Evolutionary conservation across 768 basidiomycete species (phyloP).

Genomic region (Tricholoma bakamatsutake): DNA sequence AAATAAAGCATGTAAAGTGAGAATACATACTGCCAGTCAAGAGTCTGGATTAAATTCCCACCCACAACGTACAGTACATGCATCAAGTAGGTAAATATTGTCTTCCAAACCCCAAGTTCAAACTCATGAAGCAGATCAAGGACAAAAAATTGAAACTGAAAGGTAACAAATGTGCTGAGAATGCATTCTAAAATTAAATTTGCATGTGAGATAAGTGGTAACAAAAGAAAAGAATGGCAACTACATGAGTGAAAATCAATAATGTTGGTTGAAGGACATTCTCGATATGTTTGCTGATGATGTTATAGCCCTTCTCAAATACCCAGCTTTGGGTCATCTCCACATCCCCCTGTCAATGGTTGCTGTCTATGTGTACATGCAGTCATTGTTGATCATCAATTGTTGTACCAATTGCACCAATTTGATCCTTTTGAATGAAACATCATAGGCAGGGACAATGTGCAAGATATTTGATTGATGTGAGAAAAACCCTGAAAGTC

Average conservation of each 20-base stretch:
- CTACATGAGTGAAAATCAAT: too few species aligned
- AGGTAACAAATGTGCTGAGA: neutral
- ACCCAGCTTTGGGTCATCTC: neutral
- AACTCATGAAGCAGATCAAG: conserved; percentile 23
- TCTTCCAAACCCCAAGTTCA: conserved; percentile 22
- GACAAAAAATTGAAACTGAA: conserved; percentile 8
- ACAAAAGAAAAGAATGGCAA: too few species aligned
- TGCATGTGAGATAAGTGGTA: too few species aligned
- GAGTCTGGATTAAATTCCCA: conserved; percentile 1
- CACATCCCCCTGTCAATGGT: neutral
- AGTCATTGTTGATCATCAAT: neutral
- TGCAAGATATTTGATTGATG: too few species aligned
- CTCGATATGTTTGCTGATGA: too few species aligned
- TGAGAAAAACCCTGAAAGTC: too few species aligned
- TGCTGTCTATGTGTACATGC: neutral
- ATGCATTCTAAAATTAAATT: too few species aligned
- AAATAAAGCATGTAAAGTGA: neutral
- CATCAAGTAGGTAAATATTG: conserved; percentile 18
- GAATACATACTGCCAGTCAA: conserved; percentile 12
- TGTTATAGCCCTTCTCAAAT: neutral
- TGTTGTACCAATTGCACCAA: neutral
- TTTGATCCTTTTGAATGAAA: neutral
- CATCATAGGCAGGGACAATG: too few species aligned
- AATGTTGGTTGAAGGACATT: neutral
- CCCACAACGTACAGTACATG: conserved; percentile 13